A percentile compares a stretch with the other conserved stretches of the same genome.
Evolutionary conservation across 768 basidiomycete genomes (phyloP).

Genomic region (Brasilioporus rufonigricans): DNA sequence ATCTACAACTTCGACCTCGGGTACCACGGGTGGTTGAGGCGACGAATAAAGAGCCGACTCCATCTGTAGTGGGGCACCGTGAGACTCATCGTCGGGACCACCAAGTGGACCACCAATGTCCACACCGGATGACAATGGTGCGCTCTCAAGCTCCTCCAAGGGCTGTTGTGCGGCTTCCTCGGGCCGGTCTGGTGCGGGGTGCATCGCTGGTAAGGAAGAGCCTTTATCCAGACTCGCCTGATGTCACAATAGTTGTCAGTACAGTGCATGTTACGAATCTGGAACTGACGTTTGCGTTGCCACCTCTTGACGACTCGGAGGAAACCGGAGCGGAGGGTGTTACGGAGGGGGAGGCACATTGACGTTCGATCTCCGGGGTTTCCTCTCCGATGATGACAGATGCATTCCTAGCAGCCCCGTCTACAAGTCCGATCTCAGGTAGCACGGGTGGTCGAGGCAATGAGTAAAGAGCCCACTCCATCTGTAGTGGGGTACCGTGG

Average conservation of each 20-base stretch:
- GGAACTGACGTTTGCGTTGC: conserved; percentile 8
- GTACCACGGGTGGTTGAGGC: not conserved
- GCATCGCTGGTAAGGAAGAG: not conserved
- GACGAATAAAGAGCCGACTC: conserved; percentile 1
- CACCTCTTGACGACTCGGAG: no score
- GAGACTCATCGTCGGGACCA: not conserved
- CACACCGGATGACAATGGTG: not conserved
- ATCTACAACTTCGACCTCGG: not conserved
- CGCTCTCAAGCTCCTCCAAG: not conserved
- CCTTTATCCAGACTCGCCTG: conserved; percentile 3
- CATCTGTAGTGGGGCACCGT: not conserved
- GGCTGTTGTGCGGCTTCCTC: not conserved
- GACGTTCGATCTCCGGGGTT: not conserved
- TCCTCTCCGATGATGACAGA: not conserved
- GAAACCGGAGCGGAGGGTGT: no score
- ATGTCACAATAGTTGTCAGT: conserved; percentile 2
- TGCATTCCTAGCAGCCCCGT: not conserved
- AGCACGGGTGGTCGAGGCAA: not conserved
- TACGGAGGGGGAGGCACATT: conserved; percentile 18
- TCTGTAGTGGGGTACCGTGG: not conserved
- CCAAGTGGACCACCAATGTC: not conserved
- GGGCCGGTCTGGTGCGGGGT: not conserved
- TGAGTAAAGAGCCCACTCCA: not conserved
- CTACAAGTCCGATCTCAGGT: not conserved
- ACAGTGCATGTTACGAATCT: not conserved